Conservation (phyloP, 1,139 yeast species). For the Zhuliangozyma parablackwelliae region DNA sequence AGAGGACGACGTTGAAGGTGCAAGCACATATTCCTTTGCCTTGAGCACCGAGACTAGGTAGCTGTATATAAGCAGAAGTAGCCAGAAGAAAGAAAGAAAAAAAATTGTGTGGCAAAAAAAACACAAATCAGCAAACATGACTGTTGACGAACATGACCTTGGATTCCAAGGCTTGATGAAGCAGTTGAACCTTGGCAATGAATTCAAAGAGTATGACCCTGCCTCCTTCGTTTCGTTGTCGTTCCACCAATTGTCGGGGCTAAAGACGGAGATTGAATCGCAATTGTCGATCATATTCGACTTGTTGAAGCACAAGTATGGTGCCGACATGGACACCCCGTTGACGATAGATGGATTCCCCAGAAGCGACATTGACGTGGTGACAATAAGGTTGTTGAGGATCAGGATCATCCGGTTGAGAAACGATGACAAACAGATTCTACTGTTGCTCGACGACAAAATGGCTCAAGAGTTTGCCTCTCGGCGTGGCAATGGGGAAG, state of each 20-base stretch:
- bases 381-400: slow-evolving; percentile 57
- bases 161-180: slow-evolving; percentile 39
- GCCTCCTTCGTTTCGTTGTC: slow-evolving; percentile 16
- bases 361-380: slow-evolving; percentile 76
- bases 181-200: slow-evolving; percentile 32
- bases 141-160: slow-evolving; percentile 11
- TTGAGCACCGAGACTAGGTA: slow-evolving; percentile 21
- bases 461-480: slow-evolving; percentile 39
- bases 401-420: slow-evolving; percentile 60
- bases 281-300: slow-evolving; percentile 31
- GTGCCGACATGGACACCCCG: slow-evolving; percentile 60
- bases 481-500: not conserved
- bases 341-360: slow-evolving; percentile 81
- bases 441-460: slow-evolving; percentile 44
- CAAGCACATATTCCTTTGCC: slow-evolving; percentile 44
- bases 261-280: slow-evolving; percentile 29
- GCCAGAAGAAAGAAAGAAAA: not conserved
- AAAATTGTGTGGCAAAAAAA: not conserved
- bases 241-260: slow-evolving; percentile 24
- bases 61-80: not conserved
- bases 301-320: slow-evolving; percentile 25
- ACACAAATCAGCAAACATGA: slow-evolving; percentile 6
- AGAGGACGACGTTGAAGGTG: slow-evolving; percentile 46
- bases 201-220: slow-evolving; percentile 17
- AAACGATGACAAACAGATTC: slow-evolving; percentile 59